phyloP scores from a whole-genome alignment of 495 filamentous ascomycete species.

The Melanomma pulvis-pyrius region DNA sequence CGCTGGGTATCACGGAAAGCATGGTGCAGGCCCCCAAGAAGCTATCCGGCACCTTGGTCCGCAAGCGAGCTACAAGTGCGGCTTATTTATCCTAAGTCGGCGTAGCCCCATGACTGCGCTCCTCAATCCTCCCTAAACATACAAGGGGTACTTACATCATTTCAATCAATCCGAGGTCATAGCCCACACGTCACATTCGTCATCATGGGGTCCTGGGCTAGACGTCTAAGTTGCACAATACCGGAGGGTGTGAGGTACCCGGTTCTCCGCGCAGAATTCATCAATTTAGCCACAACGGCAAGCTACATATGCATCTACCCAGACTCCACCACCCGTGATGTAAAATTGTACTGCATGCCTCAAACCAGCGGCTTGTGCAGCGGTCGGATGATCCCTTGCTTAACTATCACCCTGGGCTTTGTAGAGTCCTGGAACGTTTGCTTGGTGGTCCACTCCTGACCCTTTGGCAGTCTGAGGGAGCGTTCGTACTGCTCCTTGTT shows the following conservation, averaged over 20 bases:
- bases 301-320: neutral
- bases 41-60: neutral
- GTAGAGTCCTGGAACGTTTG: conserved; percentile 85
- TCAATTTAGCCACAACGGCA: neutral
- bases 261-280: neutral
- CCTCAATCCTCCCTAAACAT: no score
- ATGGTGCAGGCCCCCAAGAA: neutral
- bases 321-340: conserved; percentile 11
- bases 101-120: no score
- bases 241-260: neutral
- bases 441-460: conserved; percentile 94
- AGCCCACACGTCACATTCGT: neutral
- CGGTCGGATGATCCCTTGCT: conserved; percentile 87
- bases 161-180: neutral
- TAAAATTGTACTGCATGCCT: neutral
- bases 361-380: conserved; percentile 71
- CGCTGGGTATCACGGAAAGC: no score
- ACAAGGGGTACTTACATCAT: neutral
- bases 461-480: conserved; percentile 80
- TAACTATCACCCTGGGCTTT: conserved; percentile 89
- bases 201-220: neutral
- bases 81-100: neutral
- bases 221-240: neutral
- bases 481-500: conserved; percentile 87
- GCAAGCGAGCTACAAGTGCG: neutral